Evolutionary conservation across 2,329 filamentous ascomycete species (phyloP).

Genomic region (Pseudogymnoascus sp.): DNA sequence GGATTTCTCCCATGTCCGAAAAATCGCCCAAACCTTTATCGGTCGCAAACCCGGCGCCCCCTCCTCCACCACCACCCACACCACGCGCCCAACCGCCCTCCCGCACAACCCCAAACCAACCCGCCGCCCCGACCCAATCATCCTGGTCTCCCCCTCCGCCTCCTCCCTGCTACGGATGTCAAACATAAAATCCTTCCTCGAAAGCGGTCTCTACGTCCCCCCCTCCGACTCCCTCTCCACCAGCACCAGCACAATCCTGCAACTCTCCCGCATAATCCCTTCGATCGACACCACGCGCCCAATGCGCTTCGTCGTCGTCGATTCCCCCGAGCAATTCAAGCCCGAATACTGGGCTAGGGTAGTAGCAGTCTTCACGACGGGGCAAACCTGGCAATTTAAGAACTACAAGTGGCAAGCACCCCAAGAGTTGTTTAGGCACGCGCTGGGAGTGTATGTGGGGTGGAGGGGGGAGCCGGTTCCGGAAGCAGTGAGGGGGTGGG

Average conservation of each 20-base stretch:
- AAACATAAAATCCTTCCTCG: conserved; percentile 91
- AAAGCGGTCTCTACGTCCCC: conserved; percentile 71
- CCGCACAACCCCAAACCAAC: conserved; percentile 45
- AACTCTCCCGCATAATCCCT: conserved; percentile 71
- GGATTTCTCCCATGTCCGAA: conserved; percentile 93
- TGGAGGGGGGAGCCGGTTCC: conserved; percentile 81
- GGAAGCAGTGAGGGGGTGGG: conserved; percentile 72
- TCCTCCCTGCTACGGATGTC: conserved; percentile 91
- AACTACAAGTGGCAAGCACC: conserved; percentile 93
- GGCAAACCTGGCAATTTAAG: conserved; percentile 98
- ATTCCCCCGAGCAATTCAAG: conserved; percentile 89
- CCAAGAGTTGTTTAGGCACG: conserved; percentile 80
- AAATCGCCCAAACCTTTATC: conserved; percentile 71
- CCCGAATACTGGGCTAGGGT: conserved; percentile 96
- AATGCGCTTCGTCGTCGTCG: conserved; percentile 90
- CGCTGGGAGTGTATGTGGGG: conserved; percentile 79
- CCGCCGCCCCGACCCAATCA: conserved; percentile 70
- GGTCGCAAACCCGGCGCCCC: conserved; percentile 45
- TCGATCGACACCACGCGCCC: conserved; percentile 60
- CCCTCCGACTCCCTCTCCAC: conserved; percentile 55
- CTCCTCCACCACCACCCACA: conserved; percentile 21
- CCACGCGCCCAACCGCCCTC: conserved; percentile 6
- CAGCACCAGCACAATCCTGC: conserved; percentile 68
- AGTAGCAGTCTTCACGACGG: conserved; percentile 94
- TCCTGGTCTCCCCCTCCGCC: conserved; percentile 90